These are phyloP conservation scores for Neonectria coccinea DNA, from an alignment of 2,329 filamentous ascomycete genomes.

Conservation along the genomic window DNA sequence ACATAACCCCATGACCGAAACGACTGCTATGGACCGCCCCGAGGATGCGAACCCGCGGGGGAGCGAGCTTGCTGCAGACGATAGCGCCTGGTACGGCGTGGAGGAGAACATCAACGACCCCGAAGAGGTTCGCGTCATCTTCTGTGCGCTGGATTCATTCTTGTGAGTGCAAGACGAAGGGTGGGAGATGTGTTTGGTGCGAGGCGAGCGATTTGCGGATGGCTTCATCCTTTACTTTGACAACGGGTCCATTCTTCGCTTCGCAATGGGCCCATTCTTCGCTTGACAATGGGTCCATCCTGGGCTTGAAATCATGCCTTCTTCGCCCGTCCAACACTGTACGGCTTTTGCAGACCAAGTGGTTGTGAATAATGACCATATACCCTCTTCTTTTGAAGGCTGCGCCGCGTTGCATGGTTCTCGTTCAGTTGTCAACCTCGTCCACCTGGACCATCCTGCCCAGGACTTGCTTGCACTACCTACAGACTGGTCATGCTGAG, in stretches of 20 bases:
- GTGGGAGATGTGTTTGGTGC: constrained; percentile 7
- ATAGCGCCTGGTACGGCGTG: constrained; percentile 68
- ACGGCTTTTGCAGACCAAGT: constrained; percentile 8
- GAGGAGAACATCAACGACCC: constrained; percentile 77
- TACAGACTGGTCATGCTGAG: constrained; percentile 32
- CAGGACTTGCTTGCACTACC: not conserved
- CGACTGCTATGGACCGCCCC: constrained; percentile 33
- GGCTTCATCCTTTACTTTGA: constrained; percentile 5
- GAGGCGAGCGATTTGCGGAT: constrained; percentile 24
- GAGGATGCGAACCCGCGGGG: constrained; percentile 36
- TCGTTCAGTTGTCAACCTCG: not conserved
- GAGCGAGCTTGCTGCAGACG: constrained; percentile 46
- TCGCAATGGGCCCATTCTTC: no score
- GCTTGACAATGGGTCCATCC: no score
- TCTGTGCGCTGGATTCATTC: constrained; percentile 88
- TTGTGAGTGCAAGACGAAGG: constrained; percentile 46
- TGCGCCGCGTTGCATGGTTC: constrained; percentile 19
- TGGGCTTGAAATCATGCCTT: not conserved
- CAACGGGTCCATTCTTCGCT: no score
- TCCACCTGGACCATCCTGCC: not conserved
- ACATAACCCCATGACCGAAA: constrained; percentile 20
- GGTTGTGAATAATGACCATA: not conserved
- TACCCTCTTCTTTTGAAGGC: not conserved
- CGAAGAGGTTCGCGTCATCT: constrained; percentile 84
- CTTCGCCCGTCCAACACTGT: not conserved